Base-by-base conservation (phyloP, 257 asterid species). In the Parsonsia alboflavescens region DNA sequence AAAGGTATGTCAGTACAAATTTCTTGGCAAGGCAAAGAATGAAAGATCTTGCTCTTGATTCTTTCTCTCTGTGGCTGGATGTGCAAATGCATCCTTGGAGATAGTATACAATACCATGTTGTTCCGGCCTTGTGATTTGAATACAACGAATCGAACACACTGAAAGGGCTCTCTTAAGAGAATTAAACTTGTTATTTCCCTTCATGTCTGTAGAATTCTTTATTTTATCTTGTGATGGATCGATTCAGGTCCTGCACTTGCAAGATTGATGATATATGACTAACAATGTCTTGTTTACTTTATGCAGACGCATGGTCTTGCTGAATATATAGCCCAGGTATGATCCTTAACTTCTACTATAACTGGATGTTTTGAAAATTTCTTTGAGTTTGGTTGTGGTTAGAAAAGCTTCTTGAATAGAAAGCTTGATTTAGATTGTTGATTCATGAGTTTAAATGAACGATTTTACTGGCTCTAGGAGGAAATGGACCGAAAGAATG, bases 311-410 rank as follows among this genome's bases (percentile, higher is more conserved):
- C 97, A 91, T 61, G 98, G 93, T 52, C 81, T 93, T 64, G 97
- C 98, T 36, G 97, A 93, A 85, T 93, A 87, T 85, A 93, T 93
- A 73, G 98, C 98, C 59, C 97, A 89, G 98, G 98, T 93, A 74
- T 81, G 84, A 80, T 73, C 36, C 28, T 70, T 70, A 61, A 74
- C 71, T 21, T 39, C 7, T 71, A 41, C 56, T 39, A 22, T 50
- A 24, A 12, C 28, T 36, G 49, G 70, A 45, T 63, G 45, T 63
- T 64, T 12, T 64, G 3, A 64, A 64, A 10, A 6, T 57, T 36
- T 53, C 44, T 72, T 36, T 59, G 30, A n/a, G 64, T 74, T 46
- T 65, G 48, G 7, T 45, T 22, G 26, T 41, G 24, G 28, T 50
- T 68, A 22, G n/a, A 10, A 21, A 11, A 21, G 15, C 72, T 52